Percentiles rank a stretch among this genome's conserved stretches.
These are phyloP conservation scores for Nakazawaea molendinolei DNA, from an alignment of 805 yeast species.

Conservation along the genomic window DNA sequence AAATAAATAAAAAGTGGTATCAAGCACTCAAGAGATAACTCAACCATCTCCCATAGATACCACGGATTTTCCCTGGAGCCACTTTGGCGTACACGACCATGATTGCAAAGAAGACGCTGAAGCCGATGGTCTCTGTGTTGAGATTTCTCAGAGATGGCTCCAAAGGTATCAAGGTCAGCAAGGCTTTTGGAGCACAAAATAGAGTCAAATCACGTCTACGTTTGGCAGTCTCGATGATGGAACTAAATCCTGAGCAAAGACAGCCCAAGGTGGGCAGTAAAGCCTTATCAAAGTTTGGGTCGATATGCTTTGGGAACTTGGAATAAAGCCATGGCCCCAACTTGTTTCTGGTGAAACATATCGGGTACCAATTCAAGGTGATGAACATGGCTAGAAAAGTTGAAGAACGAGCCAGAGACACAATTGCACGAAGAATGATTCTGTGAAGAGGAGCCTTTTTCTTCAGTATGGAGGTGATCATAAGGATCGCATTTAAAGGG, in stretches of 20 bases:
- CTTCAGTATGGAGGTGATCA: slow-evolving; percentile 14
- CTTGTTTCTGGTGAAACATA: slow-evolving; percentile 35
- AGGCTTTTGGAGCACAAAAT: slow-evolving; percentile 31
- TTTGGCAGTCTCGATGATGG: slow-evolving; percentile 30
- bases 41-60: slow-evolving; percentile 30
- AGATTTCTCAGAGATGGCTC: slow-evolving; percentile 6
- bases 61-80: slow-evolving; percentile 27
- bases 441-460: slow-evolving; percentile 15
- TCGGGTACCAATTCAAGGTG: slow-evolving; percentile 38
- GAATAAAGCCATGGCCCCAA: slow-evolving; percentile 26
- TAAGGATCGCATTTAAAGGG: slow-evolving; percentile 31
- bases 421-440: slow-evolving; percentile 7
- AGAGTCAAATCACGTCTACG: slow-evolving; percentile 41
- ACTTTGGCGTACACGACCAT: slow-evolving; percentile 28
- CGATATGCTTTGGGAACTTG: slow-evolving; percentile 2
- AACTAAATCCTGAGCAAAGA: slow-evolving; percentile 34
- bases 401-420: slow-evolving; percentile 32
- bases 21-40: slow-evolving; percentile 6
- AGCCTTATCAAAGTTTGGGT: slow-evolving; percentile 29
- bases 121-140: slow-evolving; percentile 25
- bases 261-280: slow-evolving; percentile 35
- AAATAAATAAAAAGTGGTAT: too few relatives aligned
- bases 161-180: slow-evolving; percentile 9
- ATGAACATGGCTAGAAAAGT: slow-evolving; percentile 36
- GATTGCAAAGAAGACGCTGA: slow-evolving; percentile 29